A percentile compares a stretch with the other conserved stretches of the same genome.
phyloP scores from a whole-genome alignment of 148 eudicot species.

The Vaccinium darrowii region DNA sequence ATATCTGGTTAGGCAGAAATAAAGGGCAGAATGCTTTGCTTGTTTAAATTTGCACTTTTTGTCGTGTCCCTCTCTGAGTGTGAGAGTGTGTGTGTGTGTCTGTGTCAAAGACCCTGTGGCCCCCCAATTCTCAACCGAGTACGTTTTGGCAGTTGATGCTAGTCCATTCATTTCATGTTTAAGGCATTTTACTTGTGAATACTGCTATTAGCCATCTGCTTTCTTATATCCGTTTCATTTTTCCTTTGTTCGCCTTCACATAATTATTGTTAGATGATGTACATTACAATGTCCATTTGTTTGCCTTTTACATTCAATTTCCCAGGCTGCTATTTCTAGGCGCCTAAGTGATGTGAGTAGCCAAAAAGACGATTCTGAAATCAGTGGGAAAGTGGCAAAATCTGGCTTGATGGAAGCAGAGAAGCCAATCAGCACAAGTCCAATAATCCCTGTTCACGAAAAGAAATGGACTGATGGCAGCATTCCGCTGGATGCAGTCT shows the following conservation, averaged over 20 bases:
- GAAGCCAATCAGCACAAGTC: constrained; percentile 38
- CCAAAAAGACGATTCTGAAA: constrained; percentile 47
- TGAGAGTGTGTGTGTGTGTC: not conserved
- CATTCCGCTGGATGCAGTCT: constrained; percentile 65
- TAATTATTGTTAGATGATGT: not conserved
- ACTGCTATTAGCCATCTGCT: not conserved
- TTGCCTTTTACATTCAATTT: not conserved
- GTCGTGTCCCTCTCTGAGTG: not conserved
- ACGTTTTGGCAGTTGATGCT: not conserved
- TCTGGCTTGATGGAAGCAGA: constrained; percentile 39
- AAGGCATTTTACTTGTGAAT: not conserved
- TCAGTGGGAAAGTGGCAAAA: constrained; percentile 42
- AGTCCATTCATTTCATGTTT: not conserved
- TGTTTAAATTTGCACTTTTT: not conserved
- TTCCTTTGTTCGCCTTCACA: not conserved
- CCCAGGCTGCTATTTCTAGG: constrained; percentile 88
- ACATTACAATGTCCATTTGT: not conserved
- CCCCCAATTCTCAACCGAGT: not conserved
- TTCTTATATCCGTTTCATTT: not conserved
- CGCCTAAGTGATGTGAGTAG: constrained; percentile 79
- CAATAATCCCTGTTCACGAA: constrained; percentile 73
- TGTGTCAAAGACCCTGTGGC: not conserved
- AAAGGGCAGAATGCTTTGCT: not conserved
- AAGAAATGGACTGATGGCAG: constrained; percentile 99
- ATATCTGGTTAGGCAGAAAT: not conserved